These are phyloP conservation scores for Tetrahymena elliotti DNA, from an alignment of 73 alveolate species.

Conservation along the genomic window DNA sequence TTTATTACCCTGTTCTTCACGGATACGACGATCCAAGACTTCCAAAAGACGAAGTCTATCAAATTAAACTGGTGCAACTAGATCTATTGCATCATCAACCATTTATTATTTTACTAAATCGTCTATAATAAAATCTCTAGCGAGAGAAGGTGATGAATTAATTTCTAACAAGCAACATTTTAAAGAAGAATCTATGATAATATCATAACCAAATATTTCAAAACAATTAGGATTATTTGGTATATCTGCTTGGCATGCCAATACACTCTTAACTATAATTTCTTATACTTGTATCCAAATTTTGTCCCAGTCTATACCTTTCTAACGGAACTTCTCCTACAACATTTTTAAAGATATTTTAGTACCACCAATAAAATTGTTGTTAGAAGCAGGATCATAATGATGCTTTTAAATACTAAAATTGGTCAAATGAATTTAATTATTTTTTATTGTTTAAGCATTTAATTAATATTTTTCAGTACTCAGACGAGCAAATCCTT, in stretches of 20 bases:
- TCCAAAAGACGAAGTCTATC: slow-evolving; percentile 75
- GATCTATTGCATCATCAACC: slow-evolving; percentile 82
- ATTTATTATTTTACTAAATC: slow-evolving; percentile 79
- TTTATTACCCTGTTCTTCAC: slow-evolving; percentile 63
- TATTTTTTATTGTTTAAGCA: slow-evolving; percentile 75
- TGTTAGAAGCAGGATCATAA: slow-evolving; percentile 8
- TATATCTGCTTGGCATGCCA: slow-evolving; percentile 39
- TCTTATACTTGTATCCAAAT: slow-evolving; percentile 33
- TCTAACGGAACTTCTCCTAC: slow-evolving; percentile 4
- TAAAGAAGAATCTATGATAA: slow-evolving; percentile 73
- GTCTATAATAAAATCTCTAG: slow-evolving; percentile 80
- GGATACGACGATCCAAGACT: slow-evolving; percentile 79
- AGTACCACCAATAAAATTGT: slow-evolving; percentile 25
- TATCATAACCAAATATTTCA: slow-evolving; percentile 95
- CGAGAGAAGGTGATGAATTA: slow-evolving; percentile 89
- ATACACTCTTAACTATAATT: slow-evolving; percentile 4
- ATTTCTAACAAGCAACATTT: slow-evolving; percentile 92
- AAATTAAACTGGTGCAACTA: slow-evolving; percentile 74
- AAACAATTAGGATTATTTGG: slow-evolving; percentile 90
- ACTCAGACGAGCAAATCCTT: slow-evolving; percentile 95
- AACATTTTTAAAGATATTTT: slow-evolving; percentile 12
- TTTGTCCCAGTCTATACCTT: slow-evolving; percentile 21
- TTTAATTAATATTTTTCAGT: slow-evolving; percentile 88
- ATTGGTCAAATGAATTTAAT: slow-evolving; percentile 27
- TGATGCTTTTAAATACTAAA: slow-evolving; percentile 19